Evolutionary conservation across 2,329 filamentous ascomycete genomes (phyloP).

Genomic region (Curvularia eragrostidis): DNA sequence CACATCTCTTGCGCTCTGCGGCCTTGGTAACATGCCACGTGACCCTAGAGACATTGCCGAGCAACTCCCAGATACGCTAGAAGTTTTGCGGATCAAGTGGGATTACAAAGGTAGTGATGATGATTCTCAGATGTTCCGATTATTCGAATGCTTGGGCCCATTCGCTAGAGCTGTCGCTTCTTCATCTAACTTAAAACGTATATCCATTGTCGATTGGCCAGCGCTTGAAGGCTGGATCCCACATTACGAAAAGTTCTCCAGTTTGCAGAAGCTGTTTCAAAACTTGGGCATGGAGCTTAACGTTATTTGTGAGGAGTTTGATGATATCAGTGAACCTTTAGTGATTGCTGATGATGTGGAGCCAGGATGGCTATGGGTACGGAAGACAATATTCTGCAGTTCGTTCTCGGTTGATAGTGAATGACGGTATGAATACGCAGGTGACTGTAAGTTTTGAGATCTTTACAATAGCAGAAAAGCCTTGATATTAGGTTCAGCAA

Average conservation of each 20-base stretch:
- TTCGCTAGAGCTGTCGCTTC: not conserved
- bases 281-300: constrained; percentile 2
- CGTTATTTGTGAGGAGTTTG: constrained; percentile 1
- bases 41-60: not conserved
- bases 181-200: constrained; percentile 1
- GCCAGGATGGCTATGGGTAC: constrained; percentile 10
- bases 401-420: too few relatives aligned
- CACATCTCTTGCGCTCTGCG: not conserved
- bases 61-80: constrained; percentile 3
- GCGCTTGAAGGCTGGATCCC: constrained; percentile 3
- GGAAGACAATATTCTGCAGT: constrained; percentile 10
- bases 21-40: too few relatives aligned
- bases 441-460: not conserved
- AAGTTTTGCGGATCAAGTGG: constrained; percentile 10
- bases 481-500: not conserved
- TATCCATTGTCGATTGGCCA: constrained; percentile 14
- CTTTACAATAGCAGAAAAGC: not conserved
- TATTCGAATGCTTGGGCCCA: not conserved
- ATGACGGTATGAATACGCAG: not conserved
- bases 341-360: constrained; percentile 5
- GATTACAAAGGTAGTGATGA: not conserved
- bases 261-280: not conserved
- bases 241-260: not conserved
- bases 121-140: not conserved
- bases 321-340: not conserved